Evolutionary conservation across 23 red algal species (phyloP), one percentile per base, ranked within the genome.

Genomic region (Gracilariopsis chorda): DNA sequence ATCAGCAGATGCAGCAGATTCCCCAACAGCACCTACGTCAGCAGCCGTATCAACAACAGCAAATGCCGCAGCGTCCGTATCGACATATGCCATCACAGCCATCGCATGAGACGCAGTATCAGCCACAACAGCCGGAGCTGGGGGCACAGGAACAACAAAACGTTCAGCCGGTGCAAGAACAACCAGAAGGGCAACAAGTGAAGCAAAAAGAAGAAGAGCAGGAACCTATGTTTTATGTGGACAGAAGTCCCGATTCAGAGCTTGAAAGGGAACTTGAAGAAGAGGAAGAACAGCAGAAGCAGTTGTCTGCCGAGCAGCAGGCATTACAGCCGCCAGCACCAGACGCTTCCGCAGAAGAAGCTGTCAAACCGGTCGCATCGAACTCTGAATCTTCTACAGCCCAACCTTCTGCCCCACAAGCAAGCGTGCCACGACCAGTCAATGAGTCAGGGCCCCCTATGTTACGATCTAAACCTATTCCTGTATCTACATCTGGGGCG

Each of bases 171-270:
- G 39, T 7, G 17, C 7, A 19, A 19, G 7, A 19, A 27, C 55
- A 6, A 7, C 67, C 67, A 42, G 39, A 17, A 2, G 39, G 39
- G 20, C 33, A 70, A 28, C 7, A 19, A 19, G 7, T 25, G 55
- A 19, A 6, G 6, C 67, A 36, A 42, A 36, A 17, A 2, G 39
- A 36, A 17, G 14, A 70, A 28, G 63, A 70, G 12, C 39, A 73
- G 20, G 39, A 3, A 6, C 67, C 67, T 1, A 45, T 73, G 67
- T 80, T 80, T 28, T 80, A 57, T 57, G 76, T 80, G 1, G 76
- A 80, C 52, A 53, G 76, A 36, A 80, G 52, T 17, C 76, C 76
- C 11, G 76, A 80, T 58, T 57, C 52, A 4, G 48, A 53, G n/a
- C 76, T 80, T 59, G 76, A 80, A 28, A 32, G 67, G 4, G 67